A percentile compares a stretch with the other conserved stretches of the same genome.
These are phyloP conservation scores for Bipolaris zeicola DNA, from an alignment of 2,329 filamentous ascomycete genomes.

Conservation along the genomic window DNA sequence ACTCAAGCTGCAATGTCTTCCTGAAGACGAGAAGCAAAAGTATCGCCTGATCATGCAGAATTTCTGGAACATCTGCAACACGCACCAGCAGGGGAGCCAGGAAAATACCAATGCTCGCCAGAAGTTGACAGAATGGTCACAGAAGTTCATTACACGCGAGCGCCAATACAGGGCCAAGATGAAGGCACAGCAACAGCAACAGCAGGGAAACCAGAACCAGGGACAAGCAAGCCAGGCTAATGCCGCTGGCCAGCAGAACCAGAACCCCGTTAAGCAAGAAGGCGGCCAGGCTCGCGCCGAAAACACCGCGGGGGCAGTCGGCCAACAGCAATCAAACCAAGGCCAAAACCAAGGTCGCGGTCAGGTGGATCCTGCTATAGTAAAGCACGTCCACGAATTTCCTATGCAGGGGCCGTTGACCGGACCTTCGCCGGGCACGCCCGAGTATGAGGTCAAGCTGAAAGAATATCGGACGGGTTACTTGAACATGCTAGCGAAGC, in stretches of 20 bases:
- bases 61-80: constrained; percentile 61
- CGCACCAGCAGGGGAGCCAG: constrained; percentile 53
- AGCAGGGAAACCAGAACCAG: constrained; percentile 27
- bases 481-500: constrained; percentile 41
- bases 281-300: constrained; percentile 15
- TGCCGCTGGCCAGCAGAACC: constrained; percentile 39
- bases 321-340: constrained; percentile 19
- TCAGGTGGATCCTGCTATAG: constrained; percentile 39
- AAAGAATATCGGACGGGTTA: constrained; percentile 46
- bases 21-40: constrained; percentile 60
- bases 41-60: constrained; percentile 60
- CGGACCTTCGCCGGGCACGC: constrained; percentile 38
- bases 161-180: constrained; percentile 51
- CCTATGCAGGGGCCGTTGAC: constrained; percentile 39
- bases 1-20: constrained; percentile 49
- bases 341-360: constrained; percentile 13
- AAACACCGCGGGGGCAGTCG: constrained; percentile 5
- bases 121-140: constrained; percentile 58
- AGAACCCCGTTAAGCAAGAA: constrained; percentile 32
- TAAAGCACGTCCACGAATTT: constrained; percentile 47
- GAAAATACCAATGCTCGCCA: constrained; percentile 58
- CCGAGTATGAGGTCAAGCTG: constrained; percentile 44
- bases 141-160: constrained; percentile 57
- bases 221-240: constrained; percentile 30
- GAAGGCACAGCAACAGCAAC: constrained; percentile 31